These are phyloP conservation scores for Barnettozyma salicaria DNA, from an alignment of 805 yeast genomes.

Conservation along the genomic window DNA sequence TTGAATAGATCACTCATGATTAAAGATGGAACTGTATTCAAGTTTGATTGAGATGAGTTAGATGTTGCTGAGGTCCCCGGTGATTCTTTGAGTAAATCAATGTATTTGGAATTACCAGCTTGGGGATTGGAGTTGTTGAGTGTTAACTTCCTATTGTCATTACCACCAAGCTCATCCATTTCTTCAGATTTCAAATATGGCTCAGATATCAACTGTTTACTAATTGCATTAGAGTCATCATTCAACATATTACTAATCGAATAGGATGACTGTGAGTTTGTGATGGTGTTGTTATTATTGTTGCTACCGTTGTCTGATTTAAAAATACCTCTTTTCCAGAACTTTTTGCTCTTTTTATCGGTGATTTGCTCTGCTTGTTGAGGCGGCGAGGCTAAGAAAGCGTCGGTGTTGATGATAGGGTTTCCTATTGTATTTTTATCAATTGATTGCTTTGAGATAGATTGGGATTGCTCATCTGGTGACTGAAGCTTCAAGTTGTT, in stretches of 20 bases:
- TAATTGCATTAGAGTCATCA: slow-evolving; percentile 9
- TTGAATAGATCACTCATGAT: slow-evolving; percentile 25
- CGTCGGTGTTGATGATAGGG: not conserved
- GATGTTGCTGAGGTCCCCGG: slow-evolving; percentile 9
- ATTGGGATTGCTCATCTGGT: too few relatives aligned
- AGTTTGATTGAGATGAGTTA: slow-evolving; percentile 5
- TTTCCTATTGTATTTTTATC: not conserved
- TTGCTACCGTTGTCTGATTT: slow-evolving; percentile 15
- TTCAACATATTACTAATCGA: slow-evolving; percentile 15
- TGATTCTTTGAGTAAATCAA: slow-evolving; percentile 6
- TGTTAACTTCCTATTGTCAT: slow-evolving; percentile 30
- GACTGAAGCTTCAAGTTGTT: slow-evolving; percentile 19
- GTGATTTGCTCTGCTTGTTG: not conserved
- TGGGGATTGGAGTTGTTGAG: slow-evolving; percentile 10
- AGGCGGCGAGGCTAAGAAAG: slow-evolving; percentile 2
- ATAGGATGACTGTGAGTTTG: slow-evolving; percentile 19
- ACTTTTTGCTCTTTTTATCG: slow-evolving; percentile 25
- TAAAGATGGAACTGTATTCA: not conserved
- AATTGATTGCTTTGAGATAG: not conserved
- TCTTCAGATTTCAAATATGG: slow-evolving; percentile 33
- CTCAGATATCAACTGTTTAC: slow-evolving; percentile 29
- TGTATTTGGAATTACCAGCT: slow-evolving; percentile 17
- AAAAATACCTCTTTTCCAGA: slow-evolving; percentile 29
- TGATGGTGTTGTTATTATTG: slow-evolving; percentile 12
- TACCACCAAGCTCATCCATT: slow-evolving; percentile 28